Evolutionary conservation across 31 red algal genomes (phyloP).

Genomic region (Asparagopsis taxiformis): DNA sequence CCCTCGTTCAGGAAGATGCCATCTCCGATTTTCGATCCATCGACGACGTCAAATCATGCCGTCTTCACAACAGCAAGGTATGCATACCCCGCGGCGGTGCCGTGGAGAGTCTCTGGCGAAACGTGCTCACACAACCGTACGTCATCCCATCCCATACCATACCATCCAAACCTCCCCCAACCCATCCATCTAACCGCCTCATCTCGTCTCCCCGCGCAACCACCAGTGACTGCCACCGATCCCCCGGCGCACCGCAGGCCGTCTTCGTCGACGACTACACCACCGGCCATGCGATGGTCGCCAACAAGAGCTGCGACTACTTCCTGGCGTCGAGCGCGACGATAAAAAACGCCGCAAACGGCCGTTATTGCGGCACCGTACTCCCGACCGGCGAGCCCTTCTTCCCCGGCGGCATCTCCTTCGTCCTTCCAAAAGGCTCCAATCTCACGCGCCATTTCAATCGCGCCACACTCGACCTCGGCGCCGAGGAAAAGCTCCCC

Average conservation of each 20-base stretch:
- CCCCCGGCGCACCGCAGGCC: background rate
- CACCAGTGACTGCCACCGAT: background rate
- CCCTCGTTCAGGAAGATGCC: background rate
- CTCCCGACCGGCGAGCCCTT: background rate
- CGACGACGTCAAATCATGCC: background rate
- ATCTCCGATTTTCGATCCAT: background rate
- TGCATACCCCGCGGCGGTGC: conserved; percentile 12
- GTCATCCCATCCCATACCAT: background rate
- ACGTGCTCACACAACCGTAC: background rate
- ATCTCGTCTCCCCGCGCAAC: background rate
- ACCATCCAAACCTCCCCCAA: no score
- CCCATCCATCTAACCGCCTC: background rate
- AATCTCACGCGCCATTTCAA: background rate
- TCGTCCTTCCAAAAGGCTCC: background rate
- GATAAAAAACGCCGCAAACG: background rate
- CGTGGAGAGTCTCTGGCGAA: background rate
- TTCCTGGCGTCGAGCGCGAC: background rate
- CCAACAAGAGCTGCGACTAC: background rate
- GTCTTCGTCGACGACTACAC: background rate
- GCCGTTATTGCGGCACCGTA: background rate
- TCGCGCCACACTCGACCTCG: background rate
- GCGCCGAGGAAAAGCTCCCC: background rate
- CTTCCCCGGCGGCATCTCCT: background rate
- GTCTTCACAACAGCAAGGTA: background rate
- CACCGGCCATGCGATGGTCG: background rate